Conservation (phyloP, 345 rosid genomes). For the Murraya paniculata region DNA sequence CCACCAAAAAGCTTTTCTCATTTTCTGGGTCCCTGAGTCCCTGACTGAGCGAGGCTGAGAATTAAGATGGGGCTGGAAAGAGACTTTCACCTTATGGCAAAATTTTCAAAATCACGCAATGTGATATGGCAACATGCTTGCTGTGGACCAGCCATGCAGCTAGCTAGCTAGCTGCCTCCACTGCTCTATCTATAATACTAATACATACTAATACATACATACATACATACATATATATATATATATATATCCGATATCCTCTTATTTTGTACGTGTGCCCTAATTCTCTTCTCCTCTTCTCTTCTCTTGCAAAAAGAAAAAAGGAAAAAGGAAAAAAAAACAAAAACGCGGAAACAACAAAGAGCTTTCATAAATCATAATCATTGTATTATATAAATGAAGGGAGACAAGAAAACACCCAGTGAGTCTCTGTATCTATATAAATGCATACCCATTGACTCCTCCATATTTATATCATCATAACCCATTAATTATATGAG, state of each 20-base stretch:
- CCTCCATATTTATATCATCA: slow-evolving; percentile 25
- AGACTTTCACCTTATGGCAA: slow-evolving; percentile 18
- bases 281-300: background rate
- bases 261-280: background rate
- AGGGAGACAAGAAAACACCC: slow-evolving; percentile 57
- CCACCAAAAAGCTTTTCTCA: slow-evolving; percentile 16
- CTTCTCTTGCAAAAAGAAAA: background rate
- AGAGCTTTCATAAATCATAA: slow-evolving; percentile 12
- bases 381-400: slow-evolving; percentile 11
- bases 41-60: background rate
- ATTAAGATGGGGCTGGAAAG: slow-evolving; percentile 19
- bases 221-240: too few species aligned
- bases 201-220: too few species aligned
- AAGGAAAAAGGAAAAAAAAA: background rate
- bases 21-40: slow-evolving; percentile 32
- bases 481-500: slow-evolving; percentile 32
- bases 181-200: too few species aligned
- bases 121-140: slow-evolving; percentile 21
- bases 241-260: background rate
- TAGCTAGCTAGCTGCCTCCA: too few species aligned
- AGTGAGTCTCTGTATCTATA: slow-evolving; percentile 31
- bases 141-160: slow-evolving; percentile 14
- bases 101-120: slow-evolving; percentile 38
- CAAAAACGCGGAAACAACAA: background rate
- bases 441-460: slow-evolving; percentile 34